A percentile compares a stretch with the other conserved stretches of the same genome.
Conservation (phyloP, 2,329 filamentous ascomycete species). For the Fusarium armeniacum region DNA sequence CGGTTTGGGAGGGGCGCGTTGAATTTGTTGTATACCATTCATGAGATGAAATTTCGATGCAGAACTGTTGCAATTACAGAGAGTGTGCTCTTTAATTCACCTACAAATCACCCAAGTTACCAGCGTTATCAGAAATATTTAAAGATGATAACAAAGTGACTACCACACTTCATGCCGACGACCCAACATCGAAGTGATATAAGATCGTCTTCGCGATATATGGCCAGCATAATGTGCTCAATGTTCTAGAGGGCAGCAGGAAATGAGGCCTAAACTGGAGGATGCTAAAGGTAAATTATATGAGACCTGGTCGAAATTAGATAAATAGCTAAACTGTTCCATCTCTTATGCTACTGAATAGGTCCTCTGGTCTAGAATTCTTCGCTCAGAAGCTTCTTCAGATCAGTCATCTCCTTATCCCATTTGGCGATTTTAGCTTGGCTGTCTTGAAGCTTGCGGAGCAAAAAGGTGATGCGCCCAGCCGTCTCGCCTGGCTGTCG, state of each 20-base stretch:
- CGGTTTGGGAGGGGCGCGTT: slow-evolving; percentile 24
- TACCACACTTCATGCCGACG: background rate
- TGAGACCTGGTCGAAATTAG: no score
- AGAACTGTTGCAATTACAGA: slow-evolving; percentile 9
- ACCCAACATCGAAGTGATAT: background rate
- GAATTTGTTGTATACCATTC: slow-evolving; percentile 47
- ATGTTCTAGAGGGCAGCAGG: background rate
- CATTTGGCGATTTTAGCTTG: slow-evolving; percentile 81
- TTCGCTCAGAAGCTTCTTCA: slow-evolving; percentile 75
- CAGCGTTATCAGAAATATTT: background rate
- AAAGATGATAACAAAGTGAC: background rate
- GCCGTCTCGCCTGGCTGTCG: slow-evolving; percentile 77
- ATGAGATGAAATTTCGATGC: slow-evolving; percentile 33
- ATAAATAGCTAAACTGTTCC: background rate
- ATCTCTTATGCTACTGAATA: background rate
- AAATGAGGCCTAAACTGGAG: background rate
- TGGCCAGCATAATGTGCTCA: background rate
- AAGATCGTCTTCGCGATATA: background rate
- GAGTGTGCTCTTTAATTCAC: background rate
- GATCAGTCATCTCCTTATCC: slow-evolving; percentile 76
- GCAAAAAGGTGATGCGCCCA: slow-evolving; percentile 77
- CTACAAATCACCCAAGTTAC: background rate
- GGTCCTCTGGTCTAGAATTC: slow-evolving; percentile 56
- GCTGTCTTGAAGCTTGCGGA: slow-evolving; percentile 78
- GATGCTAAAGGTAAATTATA: background rate